Conservation (phyloP, 441 rosid species). For the Euphorbia celastroides region DNA sequence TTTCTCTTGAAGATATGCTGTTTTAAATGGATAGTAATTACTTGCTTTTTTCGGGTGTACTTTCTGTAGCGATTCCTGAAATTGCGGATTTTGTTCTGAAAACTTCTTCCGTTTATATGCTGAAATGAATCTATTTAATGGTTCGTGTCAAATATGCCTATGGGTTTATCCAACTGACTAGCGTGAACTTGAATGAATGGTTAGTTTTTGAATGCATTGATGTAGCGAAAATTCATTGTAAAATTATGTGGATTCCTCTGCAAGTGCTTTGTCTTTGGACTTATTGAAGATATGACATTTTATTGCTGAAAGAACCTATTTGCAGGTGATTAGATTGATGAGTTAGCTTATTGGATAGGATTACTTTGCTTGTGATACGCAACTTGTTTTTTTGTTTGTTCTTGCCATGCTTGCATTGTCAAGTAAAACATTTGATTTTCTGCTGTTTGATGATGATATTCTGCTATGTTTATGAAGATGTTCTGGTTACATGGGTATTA, state of each 20-base stretch:
- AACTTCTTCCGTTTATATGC: neutral
- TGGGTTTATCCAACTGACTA: neutral
- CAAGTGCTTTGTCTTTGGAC: neutral
- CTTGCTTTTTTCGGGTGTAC: neutral
- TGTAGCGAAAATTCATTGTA: neutral
- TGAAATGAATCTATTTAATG: neutral
- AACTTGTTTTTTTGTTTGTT: neutral
- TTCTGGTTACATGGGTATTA: neutral
- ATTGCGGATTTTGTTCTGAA: neutral
- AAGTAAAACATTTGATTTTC: neutral
- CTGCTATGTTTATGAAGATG: neutral
- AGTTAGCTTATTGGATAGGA: neutral
- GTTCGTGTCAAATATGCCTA: neutral
- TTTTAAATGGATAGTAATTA: neutral
- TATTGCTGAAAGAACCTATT: neutral
- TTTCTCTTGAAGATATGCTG: neutral
- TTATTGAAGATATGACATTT: neutral
- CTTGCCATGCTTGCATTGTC: neutral
- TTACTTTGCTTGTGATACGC: neutral
- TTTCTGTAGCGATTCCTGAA: neutral
- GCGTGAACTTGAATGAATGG: neutral
- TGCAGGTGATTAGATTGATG: neutral
- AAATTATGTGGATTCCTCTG: neutral
- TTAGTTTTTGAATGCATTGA: neutral
- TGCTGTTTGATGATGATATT: neutral